Percentiles rank a stretch among this genome's conserved stretches.
phyloP scores from a whole-genome alignment of 768 basidiomycete species.

The Tylopilus sp. region DNA sequence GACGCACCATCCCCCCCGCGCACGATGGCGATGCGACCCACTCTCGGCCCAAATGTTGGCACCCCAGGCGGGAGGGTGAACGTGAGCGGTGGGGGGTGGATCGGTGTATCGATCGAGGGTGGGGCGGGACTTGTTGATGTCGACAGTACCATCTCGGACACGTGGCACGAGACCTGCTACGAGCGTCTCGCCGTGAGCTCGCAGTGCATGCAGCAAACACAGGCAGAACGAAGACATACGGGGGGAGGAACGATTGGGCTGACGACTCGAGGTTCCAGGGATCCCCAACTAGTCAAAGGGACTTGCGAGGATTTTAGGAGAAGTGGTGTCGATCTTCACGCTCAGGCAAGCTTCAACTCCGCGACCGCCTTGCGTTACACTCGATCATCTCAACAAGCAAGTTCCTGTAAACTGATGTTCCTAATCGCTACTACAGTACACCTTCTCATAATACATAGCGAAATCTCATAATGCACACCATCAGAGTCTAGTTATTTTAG shows the following conservation, averaged over 20 bases:
- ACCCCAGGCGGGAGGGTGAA: conserved; percentile 11
- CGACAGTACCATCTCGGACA: conserved; percentile 11
- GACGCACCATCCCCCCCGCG: conserved; percentile 1
- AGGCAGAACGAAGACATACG: not conserved
- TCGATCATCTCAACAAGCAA: too few relatives aligned
- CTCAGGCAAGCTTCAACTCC: conserved; percentile 17
- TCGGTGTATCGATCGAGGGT: not conserved
- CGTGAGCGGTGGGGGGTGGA: conserved; percentile 13
- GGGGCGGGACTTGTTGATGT: not conserved
- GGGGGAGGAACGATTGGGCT: not conserved
- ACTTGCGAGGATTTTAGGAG: too few relatives aligned
- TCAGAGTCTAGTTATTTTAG: too few relatives aligned
- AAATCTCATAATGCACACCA: too few relatives aligned
- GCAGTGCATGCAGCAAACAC: not conserved
- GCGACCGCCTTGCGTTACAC: conserved; percentile 9
- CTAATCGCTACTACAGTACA: too few relatives aligned
- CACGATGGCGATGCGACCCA: conserved; percentile 19
- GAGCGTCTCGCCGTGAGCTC: not conserved
- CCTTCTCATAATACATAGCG: too few relatives aligned
- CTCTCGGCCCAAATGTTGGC: conserved; percentile 25
- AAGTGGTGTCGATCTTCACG: too few relatives aligned
- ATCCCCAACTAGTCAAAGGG: not conserved
- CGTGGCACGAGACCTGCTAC: not conserved
- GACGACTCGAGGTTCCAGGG: not conserved
- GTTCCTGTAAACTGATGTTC: too few relatives aligned